Conservation (phyloP, 2,329 filamentous ascomycete species). For the Dendryphion nanum region DNA sequence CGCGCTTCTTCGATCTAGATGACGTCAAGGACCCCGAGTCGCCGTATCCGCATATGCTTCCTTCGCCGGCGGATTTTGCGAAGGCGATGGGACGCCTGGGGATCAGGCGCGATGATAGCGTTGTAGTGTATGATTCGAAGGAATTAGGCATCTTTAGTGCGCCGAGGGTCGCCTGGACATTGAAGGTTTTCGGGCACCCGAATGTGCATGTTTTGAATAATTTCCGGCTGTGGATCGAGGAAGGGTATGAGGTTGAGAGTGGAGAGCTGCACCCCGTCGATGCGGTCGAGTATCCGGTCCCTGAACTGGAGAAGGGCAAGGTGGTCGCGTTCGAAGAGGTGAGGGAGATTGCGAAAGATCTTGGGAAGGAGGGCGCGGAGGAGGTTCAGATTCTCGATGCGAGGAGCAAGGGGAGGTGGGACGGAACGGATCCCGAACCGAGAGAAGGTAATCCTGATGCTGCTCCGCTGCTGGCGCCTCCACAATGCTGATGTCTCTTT, state of each 20-base stretch:
- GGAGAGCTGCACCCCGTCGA: constrained; percentile 60
- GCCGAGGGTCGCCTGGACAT: constrained; percentile 89
- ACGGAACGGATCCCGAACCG: constrained; percentile 81
- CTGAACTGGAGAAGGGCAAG: constrained; percentile 53
- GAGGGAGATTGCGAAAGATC: constrained; percentile 70
- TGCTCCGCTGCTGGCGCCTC: neutral
- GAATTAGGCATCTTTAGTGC: constrained; percentile 94
- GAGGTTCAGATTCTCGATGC: constrained; percentile 89
- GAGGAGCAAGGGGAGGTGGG: constrained; percentile 74
- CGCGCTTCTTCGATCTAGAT: constrained; percentile 96
- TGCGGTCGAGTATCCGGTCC: constrained; percentile 42
- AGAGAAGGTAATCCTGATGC: constrained; percentile 59
- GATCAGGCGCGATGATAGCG: constrained; percentile 79
- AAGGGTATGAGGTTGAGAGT: constrained; percentile 79
- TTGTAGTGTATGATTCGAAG: constrained; percentile 91
- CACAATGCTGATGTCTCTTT: neutral
- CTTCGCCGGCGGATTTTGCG: constrained; percentile 75
- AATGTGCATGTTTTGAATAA: constrained; percentile 93
- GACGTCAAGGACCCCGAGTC: constrained; percentile 83
- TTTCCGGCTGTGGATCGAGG: constrained; percentile 88
- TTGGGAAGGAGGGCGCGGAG: constrained; percentile 79
- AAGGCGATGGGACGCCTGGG: constrained; percentile 86
- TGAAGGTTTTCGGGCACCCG: constrained; percentile 84
- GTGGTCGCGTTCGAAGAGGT: constrained; percentile 83
- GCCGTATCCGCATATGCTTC: constrained; percentile 96